Percentiles rank a stretch among this genome's conserved stretches.
Conservation (phyloP, 495 filamentous ascomycete species). For the Trichoderma erinaceum region DNA sequence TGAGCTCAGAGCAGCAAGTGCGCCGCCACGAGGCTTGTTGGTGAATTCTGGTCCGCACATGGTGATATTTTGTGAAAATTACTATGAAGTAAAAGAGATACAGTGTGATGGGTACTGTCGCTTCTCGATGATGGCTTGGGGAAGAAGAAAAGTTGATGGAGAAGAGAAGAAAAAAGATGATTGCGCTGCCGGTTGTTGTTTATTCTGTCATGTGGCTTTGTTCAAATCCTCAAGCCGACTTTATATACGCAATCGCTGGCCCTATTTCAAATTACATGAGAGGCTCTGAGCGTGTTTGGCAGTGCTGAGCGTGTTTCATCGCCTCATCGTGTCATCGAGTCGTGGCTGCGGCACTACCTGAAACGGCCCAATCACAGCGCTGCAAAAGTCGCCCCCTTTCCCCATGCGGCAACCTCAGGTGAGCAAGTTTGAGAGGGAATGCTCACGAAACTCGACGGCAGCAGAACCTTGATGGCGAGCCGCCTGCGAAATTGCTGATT, state of each 20-base stretch:
- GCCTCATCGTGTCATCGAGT: background rate
- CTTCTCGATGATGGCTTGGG: background rate
- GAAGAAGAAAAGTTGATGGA: no score
- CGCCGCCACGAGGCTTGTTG: constrained; percentile 26
- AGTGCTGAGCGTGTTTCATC: constrained; percentile 5
- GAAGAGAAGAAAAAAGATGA: no score
- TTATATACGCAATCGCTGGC: background rate
- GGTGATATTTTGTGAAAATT: constrained; percentile 5
- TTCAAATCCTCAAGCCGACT: background rate
- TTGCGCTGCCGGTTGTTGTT: no score
- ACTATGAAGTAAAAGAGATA: background rate
- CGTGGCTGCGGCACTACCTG: background rate
- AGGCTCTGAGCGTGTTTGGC: background rate
- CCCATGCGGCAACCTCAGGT: constrained; percentile 8
- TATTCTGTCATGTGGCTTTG: no score
- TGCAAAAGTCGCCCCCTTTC: background rate
- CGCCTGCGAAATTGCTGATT: background rate
- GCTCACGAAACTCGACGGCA: background rate
- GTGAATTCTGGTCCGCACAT: constrained; percentile 31
- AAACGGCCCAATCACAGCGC: constrained; percentile 15
- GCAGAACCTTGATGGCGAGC: background rate
- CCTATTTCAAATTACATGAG: background rate
- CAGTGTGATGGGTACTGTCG: background rate
- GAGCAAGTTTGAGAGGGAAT: constrained; percentile 20
- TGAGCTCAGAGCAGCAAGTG: constrained; percentile 27